phyloP scores from a whole-genome alignment of 441 rosid species.

The Populus hybrid region DNA sequence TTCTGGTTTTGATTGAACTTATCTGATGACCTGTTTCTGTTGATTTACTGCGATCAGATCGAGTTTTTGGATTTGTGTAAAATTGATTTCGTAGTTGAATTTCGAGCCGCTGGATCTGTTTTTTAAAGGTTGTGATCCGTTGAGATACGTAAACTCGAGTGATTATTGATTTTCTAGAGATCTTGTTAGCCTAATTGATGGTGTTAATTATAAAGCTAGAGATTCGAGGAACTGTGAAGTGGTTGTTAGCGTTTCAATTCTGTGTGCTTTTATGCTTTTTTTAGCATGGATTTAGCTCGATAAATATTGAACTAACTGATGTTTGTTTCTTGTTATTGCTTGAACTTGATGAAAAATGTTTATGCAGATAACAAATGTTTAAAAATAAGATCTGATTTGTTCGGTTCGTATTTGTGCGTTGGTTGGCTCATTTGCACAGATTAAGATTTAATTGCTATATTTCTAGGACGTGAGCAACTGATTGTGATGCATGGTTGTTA shows the following conservation, averaged over 20 bases:
- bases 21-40: not conserved
- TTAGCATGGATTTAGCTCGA: not conserved
- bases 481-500: not conserved
- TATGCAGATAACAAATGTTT: not conserved
- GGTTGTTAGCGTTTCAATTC: not conserved
- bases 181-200: not conserved
- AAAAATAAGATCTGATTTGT: not conserved
- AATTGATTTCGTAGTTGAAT: not conserved
- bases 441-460: not conserved
- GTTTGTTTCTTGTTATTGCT: not conserved
- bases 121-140: not conserved
- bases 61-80: not conserved
- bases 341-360: not conserved
- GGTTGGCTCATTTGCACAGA: not conserved
- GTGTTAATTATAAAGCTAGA: not conserved
- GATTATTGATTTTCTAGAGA: not conserved
- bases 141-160: not conserved
- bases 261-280: not conserved
- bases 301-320: not conserved
- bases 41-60: not conserved
- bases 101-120: slow-evolving; percentile 2
- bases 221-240: not conserved
- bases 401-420: not conserved
- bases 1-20: not conserved
- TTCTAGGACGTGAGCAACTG: not conserved